These are phyloP conservation scores for Salix koriyanagi DNA, from an alignment of 345 rosid species.

Conservation along the genomic window DNA sequence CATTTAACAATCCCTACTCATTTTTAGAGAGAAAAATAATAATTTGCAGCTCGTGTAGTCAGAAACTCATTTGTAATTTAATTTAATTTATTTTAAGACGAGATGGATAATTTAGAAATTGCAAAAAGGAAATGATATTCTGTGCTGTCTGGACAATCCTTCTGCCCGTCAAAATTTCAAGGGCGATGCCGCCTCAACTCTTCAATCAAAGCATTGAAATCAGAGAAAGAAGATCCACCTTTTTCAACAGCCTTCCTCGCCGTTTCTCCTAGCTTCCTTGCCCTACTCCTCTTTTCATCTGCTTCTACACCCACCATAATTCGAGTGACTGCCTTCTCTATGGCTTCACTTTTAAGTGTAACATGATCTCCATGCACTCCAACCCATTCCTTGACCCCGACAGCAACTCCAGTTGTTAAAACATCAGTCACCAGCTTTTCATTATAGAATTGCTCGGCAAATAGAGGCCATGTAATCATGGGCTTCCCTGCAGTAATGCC, in stretches of 20 bases:
- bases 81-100: too few relatives aligned
- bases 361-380: slow-evolving; percentile 9
- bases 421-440: slow-evolving; percentile 33
- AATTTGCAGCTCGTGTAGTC: background rate
- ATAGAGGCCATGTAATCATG: slow-evolving; percentile 42
- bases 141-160: background rate
- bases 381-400: slow-evolving; percentile 22
- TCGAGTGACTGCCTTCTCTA: slow-evolving; percentile 31
- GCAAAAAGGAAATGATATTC: background rate
- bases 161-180: background rate
- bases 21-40: too few relatives aligned
- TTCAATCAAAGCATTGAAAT: slow-evolving; percentile 16
- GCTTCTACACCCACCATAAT: slow-evolving; percentile 16
- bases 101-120: too few relatives aligned
- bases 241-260: slow-evolving; percentile 31
- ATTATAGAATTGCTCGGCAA: slow-evolving; percentile 37
- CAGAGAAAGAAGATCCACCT: slow-evolving; percentile 32
- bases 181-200: slow-evolving; percentile 8
- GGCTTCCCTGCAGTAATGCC: slow-evolving; percentile 31
- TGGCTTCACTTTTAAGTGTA: slow-evolving; percentile 2
- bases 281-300: slow-evolving; percentile 12
- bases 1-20: too few relatives aligned
- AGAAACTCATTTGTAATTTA: too few relatives aligned
- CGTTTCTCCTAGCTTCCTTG: slow-evolving; percentile 13
- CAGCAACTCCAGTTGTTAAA: slow-evolving; percentile 19